phyloP scores from a whole-genome alignment of 1,284 basidiomycete species.

The Cutaneotrichosporon daszewskae region DNA sequence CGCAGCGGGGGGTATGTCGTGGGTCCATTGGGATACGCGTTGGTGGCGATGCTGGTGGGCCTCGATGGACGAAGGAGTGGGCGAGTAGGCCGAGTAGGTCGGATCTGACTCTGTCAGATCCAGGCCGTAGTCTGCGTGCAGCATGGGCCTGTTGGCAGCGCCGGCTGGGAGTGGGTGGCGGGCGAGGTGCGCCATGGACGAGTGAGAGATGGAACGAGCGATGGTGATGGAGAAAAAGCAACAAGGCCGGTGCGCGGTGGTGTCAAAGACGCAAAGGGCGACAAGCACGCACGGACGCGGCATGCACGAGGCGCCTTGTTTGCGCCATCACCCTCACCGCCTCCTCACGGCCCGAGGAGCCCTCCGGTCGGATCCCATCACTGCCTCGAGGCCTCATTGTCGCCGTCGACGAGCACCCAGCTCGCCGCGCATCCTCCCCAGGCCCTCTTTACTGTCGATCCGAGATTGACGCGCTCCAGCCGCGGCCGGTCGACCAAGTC shows the following conservation, averaged over 20 bases:
- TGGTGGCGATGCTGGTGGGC: slow-evolving; percentile 4
- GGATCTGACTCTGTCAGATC: slow-evolving; percentile 1
- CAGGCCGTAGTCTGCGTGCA: neutral
- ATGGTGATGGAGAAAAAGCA: neutral
- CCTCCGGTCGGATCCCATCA: neutral
- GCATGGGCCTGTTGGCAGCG: slow-evolving; percentile 1
- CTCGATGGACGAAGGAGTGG: slow-evolving; percentile 17
- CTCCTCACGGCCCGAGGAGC: neutral
- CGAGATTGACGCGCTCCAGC: slow-evolving; percentile 18
- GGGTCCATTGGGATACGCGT: slow-evolving; percentile 15
- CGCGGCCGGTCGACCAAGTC: slow-evolving; percentile 52
- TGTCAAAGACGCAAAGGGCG: neutral
- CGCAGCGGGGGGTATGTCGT: slow-evolving; percentile 1
- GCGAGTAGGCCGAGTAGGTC: slow-evolving; percentile 17
- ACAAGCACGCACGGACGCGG: neutral
- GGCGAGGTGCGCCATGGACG: neutral
- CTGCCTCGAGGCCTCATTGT: neutral
- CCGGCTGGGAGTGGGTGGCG: neutral
- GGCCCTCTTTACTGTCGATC: neutral
- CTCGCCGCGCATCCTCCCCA: slow-evolving; percentile 15
- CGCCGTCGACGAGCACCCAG: slow-evolving; percentile 5
- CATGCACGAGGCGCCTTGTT: neutral
- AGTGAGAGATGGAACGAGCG: neutral
- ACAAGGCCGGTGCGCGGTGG: neutral
- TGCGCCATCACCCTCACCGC: neutral